phyloP scores from a whole-genome alignment of 2,329 filamentous ascomycete species.

The Pestalotiopsis sp. region DNA sequence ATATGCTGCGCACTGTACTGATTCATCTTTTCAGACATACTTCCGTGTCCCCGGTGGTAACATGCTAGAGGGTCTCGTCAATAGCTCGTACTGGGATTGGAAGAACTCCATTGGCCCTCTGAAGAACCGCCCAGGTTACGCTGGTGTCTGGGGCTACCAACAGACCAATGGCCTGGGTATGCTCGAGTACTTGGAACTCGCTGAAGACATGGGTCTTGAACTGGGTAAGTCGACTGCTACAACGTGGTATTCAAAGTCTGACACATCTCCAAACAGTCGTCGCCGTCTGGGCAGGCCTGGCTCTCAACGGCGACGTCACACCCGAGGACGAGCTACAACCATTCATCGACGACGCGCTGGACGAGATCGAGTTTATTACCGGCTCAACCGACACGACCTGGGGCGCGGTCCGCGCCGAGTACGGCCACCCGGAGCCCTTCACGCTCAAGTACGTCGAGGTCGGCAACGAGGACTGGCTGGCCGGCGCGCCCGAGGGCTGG shows the following conservation, averaged over 20 bases:
- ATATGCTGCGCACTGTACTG: not conserved
- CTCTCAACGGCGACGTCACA: conserved; percentile 55
- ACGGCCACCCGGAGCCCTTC: conserved; percentile 66
- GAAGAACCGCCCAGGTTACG: conserved; percentile 56
- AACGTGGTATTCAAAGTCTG: not conserved
- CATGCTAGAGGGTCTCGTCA: conserved; percentile 55
- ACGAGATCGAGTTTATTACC: conserved; percentile 66
- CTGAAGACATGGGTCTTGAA: conserved; percentile 62
- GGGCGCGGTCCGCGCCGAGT: conserved; percentile 58
- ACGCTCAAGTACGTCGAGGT: conserved; percentile 64
- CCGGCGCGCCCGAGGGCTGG: conserved; percentile 48
- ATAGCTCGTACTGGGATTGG: conserved; percentile 52
- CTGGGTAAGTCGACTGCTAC: conserved; percentile 37
- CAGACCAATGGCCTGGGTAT: conserved; percentile 66
- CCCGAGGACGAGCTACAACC: conserved; percentile 54
- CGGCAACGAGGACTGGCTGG: conserved; percentile 70
- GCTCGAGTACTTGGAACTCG: conserved; percentile 64
- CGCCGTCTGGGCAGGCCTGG: conserved; percentile 60
- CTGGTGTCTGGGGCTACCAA: conserved; percentile 61
- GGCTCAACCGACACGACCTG: conserved; percentile 56
- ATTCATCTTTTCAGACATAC: conserved; percentile 42
- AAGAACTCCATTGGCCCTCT: conserved; percentile 58
- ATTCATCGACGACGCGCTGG: conserved; percentile 62
- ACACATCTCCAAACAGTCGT: conserved; percentile 41
- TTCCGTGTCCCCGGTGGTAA: conserved; percentile 69